Evolutionary conservation across 805 yeast genomes (phyloP), one percentile per base, ranked within the genome.

Genomic region (Metschnikowia henanensis): DNA sequence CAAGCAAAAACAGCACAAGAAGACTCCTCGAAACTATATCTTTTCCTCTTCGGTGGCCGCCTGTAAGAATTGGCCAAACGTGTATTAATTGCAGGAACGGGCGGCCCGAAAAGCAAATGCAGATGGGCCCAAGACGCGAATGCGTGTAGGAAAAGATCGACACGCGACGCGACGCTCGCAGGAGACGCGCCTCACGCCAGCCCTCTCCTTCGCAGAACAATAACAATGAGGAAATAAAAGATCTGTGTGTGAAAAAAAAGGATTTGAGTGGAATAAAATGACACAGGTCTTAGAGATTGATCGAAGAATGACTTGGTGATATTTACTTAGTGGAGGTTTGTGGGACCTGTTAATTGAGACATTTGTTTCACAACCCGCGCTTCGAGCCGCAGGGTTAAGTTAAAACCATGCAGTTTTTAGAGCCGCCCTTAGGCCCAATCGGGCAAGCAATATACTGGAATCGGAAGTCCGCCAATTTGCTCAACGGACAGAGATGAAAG

Each of bases 91-190:
- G 43, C 43, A 39, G 43, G 43, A 39, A 29, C n/a, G 16, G 32
- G 39, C 20, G 39, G 31, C 22, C 26, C 15, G 6, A 15, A n/a
- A 16, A 8, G 12, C 12, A 35, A 18, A 30, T 18, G 41, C 36
- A 38, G 35, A 30, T 18, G 36, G 23, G 9, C 25, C 22, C 25
- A 35, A 33, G 35, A 41, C 37, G 21, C 37, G 30, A 23, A 35
- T 13, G 17, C n/a, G 13, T 12, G 13, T 30, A 38, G 31, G 23
- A 30, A 38, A 5, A 31, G 31, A 25, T 19, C 26, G 25, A 8
- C 33, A 36, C 45, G 45, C 45, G 45, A 41, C 45, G 45, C 45
- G 45, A 35, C 15, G 5, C 18, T 35, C 34, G 41, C 41, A 41
- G 45, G 45, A 41, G 45, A 31, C 30, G 43, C 35, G 41, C 1